Evolutionary conservation across 2,329 filamentous ascomycete species (phyloP).

Genomic region (Colletotrichum ledebouriae): DNA sequence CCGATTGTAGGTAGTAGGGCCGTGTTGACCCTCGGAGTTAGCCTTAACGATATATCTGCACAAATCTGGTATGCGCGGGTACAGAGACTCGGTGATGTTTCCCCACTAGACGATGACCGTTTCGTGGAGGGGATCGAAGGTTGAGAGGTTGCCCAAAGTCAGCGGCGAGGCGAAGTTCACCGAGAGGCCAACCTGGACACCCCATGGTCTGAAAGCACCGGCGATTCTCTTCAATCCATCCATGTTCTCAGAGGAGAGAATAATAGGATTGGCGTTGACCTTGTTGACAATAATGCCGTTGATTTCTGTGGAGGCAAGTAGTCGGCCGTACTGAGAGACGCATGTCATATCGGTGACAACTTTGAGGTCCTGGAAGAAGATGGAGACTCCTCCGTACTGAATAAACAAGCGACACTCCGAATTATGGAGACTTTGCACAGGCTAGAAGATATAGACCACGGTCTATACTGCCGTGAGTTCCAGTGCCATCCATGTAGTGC

Average conservation of each 20-base stretch:
- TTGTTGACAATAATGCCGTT: slow-evolving; percentile 80
- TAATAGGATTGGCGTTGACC: slow-evolving; percentile 75
- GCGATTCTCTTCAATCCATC: slow-evolving; percentile 73
- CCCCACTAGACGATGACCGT: slow-evolving; percentile 74
- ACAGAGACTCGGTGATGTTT: slow-evolving; percentile 70
- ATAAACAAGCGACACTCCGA: slow-evolving; percentile 3
- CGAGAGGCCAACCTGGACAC: slow-evolving; percentile 74
- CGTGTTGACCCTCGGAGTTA: slow-evolving; percentile 79
- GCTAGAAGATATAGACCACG: slow-evolving; percentile 57
- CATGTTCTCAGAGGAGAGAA: slow-evolving; percentile 69
- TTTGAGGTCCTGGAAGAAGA: slow-evolving; percentile 73
- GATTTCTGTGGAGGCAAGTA: slow-evolving; percentile 75
- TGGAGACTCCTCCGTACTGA: slow-evolving; percentile 73
- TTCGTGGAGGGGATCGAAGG: slow-evolving; percentile 75
- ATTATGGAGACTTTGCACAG: background rate
- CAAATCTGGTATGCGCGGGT: slow-evolving; percentile 73
- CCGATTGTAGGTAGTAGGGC: slow-evolving; percentile 77
- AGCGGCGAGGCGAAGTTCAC: slow-evolving; percentile 77
- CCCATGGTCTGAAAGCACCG: slow-evolving; percentile 75
- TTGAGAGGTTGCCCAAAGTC: slow-evolving; percentile 66
- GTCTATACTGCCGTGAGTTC: slow-evolving; percentile 67
- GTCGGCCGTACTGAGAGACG: slow-evolving; percentile 72
- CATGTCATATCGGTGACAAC: slow-evolving; percentile 72
- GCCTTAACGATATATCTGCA: slow-evolving; percentile 79
- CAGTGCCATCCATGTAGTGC: slow-evolving; percentile 73